Conservation (phyloP, 495 filamentous ascomycete species). For the Echria macrotheca region DNA sequence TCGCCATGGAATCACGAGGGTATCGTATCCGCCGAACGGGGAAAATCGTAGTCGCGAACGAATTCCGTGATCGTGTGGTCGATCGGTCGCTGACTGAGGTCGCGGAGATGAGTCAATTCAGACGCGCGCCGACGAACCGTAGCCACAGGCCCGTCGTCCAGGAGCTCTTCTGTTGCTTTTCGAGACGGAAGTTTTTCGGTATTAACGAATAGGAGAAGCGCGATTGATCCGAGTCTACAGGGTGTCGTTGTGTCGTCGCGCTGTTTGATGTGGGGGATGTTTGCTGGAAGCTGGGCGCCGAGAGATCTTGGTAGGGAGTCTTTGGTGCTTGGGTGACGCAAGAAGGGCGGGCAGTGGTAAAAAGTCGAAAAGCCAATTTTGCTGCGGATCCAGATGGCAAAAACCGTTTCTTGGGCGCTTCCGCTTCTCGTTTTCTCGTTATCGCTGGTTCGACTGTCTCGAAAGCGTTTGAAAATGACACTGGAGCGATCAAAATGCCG, state of each 20-base stretch:
- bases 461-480: slow-evolving; percentile 29
- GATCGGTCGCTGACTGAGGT: not conserved
- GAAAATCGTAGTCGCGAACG: not conserved
- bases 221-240: slow-evolving; percentile 2
- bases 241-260: slow-evolving; percentile 9
- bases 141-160: not conserved
- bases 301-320: slow-evolving; percentile 23
- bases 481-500: slow-evolving; percentile 16
- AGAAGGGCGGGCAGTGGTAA: slow-evolving; percentile 3
- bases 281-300: slow-evolving; percentile 31
- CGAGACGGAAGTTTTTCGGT: too few species aligned
- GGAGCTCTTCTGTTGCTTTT: too few species aligned
- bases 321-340: slow-evolving; percentile 10
- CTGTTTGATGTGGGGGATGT: slow-evolving; percentile 24
- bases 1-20: slow-evolving; percentile 28
- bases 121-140: not conserved
- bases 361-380: not conserved
- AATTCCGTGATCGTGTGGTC: not conserved
- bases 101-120: not conserved
- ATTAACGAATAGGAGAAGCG: not conserved
- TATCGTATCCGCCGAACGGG: slow-evolving; percentile 10
- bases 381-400: slow-evolving; percentile 4
- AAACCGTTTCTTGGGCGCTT: too few species aligned
- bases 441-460: slow-evolving; percentile 17
- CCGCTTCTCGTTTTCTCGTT: slow-evolving; percentile 7